Evolutionary conservation across 2,329 filamentous ascomycete genomes (phyloP).

Genomic region (Venturia effusa): DNA sequence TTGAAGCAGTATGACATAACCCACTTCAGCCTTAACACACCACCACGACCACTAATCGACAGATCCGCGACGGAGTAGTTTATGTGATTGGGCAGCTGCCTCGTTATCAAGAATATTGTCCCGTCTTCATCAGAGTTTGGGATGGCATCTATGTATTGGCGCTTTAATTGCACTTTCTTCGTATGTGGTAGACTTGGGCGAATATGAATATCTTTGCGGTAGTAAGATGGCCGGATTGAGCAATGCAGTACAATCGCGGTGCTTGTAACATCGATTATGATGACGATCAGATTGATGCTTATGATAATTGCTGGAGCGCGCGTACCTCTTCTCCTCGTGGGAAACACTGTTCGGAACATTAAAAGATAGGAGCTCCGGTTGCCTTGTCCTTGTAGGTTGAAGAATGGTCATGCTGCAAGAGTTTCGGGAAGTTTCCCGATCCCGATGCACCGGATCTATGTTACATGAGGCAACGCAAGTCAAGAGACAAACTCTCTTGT

Average conservation of each 20-base stretch:
- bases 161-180: neutral
- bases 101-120: neutral
- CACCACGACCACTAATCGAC: neutral
- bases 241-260: neutral
- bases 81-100: neutral
- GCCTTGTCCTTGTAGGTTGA: too few species aligned
- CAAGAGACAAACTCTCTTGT: neutral
- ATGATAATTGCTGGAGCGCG: neutral
- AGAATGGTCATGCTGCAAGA: too few species aligned
- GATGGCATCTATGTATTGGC: neutral
- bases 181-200: neutral
- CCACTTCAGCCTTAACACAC: neutral
- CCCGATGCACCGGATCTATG: too few species aligned
- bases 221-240: neutral
- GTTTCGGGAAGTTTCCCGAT: too few species aligned
- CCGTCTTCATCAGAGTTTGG: neutral
- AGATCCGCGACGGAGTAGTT: neutral
- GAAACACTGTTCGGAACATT: too few species aligned
- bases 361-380: too few species aligned
- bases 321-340: neutral
- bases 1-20: neutral
- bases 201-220: neutral
- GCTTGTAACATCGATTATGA: neutral
- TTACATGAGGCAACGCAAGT: too few species aligned
- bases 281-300: neutral